Evolutionary conservation across 2,329 filamentous ascomycete genomes (phyloP).

Genomic region (Diplodia mutila): DNA sequence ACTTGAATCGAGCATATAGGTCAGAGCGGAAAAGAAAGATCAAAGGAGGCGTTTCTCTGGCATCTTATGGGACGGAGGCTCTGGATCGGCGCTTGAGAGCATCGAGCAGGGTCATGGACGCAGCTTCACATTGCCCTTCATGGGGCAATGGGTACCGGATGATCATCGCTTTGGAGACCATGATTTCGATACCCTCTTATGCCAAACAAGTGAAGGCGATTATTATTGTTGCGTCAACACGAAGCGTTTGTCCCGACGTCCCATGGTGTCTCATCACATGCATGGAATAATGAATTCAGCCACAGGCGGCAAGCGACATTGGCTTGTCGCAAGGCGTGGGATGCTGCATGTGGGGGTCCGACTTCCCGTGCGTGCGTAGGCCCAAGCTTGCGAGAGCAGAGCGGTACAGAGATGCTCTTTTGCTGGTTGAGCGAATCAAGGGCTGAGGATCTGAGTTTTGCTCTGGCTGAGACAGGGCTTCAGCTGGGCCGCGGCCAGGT

Average conservation of each 20-base stretch:
- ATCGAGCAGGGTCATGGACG: neutral
- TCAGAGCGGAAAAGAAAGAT: neutral
- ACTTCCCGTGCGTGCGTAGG: slow-evolving; percentile 2
- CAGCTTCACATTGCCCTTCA: neutral
- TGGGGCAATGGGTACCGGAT: neutral
- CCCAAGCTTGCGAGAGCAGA: slow-evolving; percentile 9
- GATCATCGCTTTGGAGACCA: neutral
- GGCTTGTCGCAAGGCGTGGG: neutral
- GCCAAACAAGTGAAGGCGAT: too few species aligned
- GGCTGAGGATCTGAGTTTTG: neutral
- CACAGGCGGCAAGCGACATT: slow-evolving; percentile 23
- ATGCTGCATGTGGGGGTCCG: slow-evolving; percentile 7
- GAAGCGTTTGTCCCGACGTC: neutral
- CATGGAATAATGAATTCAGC: neutral
- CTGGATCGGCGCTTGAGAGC: neutral
- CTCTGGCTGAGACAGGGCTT: slow-evolving; percentile 11
- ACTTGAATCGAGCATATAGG: neutral
- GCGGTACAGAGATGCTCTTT: neutral
- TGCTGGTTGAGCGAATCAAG: neutral
- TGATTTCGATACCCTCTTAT: neutral
- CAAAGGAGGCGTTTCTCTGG: neutral
- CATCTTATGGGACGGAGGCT: neutral
- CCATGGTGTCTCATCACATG: too few species aligned
- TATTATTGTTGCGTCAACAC: too few species aligned
- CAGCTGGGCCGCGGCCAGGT: neutral